Evolutionary conservation across 208 protist genomes (phyloP).

Genomic region (Acanthamoeba culbertsoni): DNA sequence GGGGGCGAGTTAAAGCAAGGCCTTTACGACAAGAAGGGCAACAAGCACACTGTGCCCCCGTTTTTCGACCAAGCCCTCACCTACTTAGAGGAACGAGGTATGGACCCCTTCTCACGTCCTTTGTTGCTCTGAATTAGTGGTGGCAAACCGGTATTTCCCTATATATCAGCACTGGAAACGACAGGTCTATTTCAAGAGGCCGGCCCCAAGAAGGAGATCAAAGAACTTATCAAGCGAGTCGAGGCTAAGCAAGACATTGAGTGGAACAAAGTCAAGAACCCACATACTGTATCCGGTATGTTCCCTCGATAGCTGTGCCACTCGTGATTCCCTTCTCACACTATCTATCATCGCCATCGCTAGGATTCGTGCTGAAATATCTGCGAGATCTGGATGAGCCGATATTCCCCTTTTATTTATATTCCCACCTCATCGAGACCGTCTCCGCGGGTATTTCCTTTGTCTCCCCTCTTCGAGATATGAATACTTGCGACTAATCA

Average conservation of each 20-base stretch:
- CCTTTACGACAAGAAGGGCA: slow-evolving; percentile 11
- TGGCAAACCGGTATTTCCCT: not conserved
- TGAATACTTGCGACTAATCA: not conserved
- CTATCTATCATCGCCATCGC: not conserved
- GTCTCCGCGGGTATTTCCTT: not conserved
- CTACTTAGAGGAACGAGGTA: not conserved
- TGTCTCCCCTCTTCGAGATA: too few relatives aligned
- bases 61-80: not conserved
- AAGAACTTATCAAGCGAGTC: slow-evolving; percentile 22
- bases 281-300: not conserved
- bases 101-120: not conserved
- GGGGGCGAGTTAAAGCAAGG: not conserved
- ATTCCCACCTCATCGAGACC: not conserved
- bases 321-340: not conserved
- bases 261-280: slow-evolving; percentile 18
- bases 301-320: not conserved
- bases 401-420: not conserved
- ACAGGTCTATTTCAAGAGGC: slow-evolving; percentile 14
- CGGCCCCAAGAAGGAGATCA: not conserved
- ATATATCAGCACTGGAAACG: not conserved
- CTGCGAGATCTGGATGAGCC: slow-evolving; percentile 3
- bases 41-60: slow-evolving; percentile 17
- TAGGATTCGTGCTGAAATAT: not conserved
- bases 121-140: not conserved
- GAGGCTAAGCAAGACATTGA: slow-evolving; percentile 1